phyloP scores from a whole-genome alignment of 1,139 yeast species.

The Kodamaea fungicola region DNA sequence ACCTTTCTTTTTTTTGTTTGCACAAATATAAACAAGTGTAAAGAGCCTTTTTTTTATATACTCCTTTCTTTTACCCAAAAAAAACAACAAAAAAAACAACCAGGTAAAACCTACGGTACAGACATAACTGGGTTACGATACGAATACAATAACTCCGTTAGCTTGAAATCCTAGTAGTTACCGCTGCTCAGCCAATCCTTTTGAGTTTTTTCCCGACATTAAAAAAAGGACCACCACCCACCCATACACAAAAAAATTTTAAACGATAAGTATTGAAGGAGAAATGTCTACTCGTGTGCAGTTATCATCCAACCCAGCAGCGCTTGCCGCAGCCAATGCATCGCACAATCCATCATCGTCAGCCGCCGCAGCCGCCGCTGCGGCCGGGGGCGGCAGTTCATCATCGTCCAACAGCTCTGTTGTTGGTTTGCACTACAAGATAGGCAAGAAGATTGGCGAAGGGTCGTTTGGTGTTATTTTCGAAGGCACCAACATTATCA shows the following conservation, averaged over 20 bases:
- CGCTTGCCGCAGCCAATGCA: slow-evolving; percentile 38
- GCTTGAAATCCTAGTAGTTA: background rate
- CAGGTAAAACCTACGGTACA: no score
- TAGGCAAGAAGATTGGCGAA: slow-evolving; percentile 96
- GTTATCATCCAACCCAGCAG: slow-evolving; percentile 31
- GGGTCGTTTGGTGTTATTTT: slow-evolving; percentile 97
- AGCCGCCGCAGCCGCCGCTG: slow-evolving; percentile 15
- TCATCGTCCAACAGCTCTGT: slow-evolving; percentile 26
- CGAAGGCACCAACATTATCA: slow-evolving; percentile 85
- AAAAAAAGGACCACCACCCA: background rate
- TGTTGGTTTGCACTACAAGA: slow-evolving; percentile 78
- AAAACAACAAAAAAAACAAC: no score
- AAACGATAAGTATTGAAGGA: background rate
- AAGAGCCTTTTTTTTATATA: slow-evolving; percentile 5
- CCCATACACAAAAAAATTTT: background rate
- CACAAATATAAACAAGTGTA: slow-evolving; percentile 8
- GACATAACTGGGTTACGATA: no score
- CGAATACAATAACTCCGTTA: background rate
- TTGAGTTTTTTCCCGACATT: background rate
- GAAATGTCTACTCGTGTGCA: slow-evolving; percentile 24
- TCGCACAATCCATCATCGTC: slow-evolving; percentile 23
- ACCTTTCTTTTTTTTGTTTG: slow-evolving; percentile 3
- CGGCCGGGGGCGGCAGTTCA: slow-evolving; percentile 12
- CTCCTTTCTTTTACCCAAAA: background rate
- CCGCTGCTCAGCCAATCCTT: background rate